These are phyloP conservation scores for Brachypodium distachyon DNA, from an alignment of 202 grass and related monocot species.

Conservation along the genomic window DNA sequence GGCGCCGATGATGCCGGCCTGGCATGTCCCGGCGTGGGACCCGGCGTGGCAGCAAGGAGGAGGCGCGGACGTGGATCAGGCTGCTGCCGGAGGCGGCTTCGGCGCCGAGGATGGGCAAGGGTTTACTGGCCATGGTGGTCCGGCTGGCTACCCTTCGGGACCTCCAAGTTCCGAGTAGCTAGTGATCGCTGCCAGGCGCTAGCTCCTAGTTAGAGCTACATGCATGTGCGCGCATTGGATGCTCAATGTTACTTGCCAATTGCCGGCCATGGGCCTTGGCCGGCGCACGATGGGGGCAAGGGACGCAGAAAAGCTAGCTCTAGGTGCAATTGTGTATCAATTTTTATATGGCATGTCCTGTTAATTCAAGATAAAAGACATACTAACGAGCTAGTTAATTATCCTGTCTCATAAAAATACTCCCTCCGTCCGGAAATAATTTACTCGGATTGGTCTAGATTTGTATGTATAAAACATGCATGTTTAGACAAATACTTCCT, in stretches of 20 bases:
- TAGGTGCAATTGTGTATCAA: not conserved
- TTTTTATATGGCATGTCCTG: not conserved
- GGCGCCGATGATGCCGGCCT: slow-evolving; percentile 51
- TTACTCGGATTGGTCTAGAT: no score
- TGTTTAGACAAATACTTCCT: no score
- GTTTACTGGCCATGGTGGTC: slow-evolving; percentile 21
- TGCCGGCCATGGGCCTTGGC: no score
- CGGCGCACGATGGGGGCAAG: not conserved
- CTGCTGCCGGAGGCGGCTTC: slow-evolving; percentile 13
- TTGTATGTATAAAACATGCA: no score
- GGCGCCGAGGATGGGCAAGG: slow-evolving; percentile 39
- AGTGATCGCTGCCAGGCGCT: not conserved
- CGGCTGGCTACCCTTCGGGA: slow-evolving; percentile 30
- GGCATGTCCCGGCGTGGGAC: slow-evolving; percentile 65
- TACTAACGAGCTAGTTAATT: not conserved
- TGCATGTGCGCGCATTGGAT: not conserved
- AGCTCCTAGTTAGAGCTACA: not conserved
- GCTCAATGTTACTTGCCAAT: not conserved
- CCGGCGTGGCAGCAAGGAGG: slow-evolving; percentile 68
- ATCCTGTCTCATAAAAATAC: no score
- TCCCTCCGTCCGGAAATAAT: no score
- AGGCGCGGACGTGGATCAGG: slow-evolving; percentile 34
- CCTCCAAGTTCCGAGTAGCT: slow-evolving; percentile 41
- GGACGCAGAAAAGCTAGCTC: not conserved
- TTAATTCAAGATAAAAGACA: slow-evolving; percentile 12